Base-by-base conservation (phyloP, 768 basidiomycete genomes). In the Tricholoma hemisulphureum region DNA sequence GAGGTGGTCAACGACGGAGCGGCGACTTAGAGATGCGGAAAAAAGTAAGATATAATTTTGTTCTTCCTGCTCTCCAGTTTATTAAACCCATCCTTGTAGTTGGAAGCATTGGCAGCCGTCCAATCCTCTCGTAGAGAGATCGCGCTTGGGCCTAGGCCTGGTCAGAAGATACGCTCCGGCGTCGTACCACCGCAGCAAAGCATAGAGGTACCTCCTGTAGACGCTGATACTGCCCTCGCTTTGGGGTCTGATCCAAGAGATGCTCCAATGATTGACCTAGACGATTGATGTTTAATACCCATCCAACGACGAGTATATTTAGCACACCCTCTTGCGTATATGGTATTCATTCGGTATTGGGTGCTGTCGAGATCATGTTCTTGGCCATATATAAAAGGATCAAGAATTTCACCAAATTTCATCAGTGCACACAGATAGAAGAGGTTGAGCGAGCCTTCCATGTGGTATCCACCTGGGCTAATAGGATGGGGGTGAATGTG, bases 151-250 rank as follows among this genome's bases (percentile, higher is more conserved):
- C 85, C 85, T 4, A 73, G 81, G 51, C 85, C 86, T 16, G 88
- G 90, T 9, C 77, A 80, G 18, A 83, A 79, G 56, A 77, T 87
- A 54, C 82, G 80, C n/a, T 87, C 86, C 8, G 85, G 84, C 6
- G 85, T 87, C 7, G 65, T 75, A 35, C 68, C 66, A 6, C 77
- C 77, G 61, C 31, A 48, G 0, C 61, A 56, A 10, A 50, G 28
- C 26, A 51, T 49, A n/a, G 48, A 53, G 35, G 39, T 10, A 18
- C 13, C 21, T 24, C 39, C 51, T 23, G 14, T 2, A 1, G 41
- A 56, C 49, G 34, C 67, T 34, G 69, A 71, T 28, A 56, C 65
- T 13, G 11, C 23, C 28, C 16, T 37, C 37, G 20, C 56, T 21
- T 34, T 56, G 11, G 51, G 58, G 31, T 35, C 51, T 10, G 35